These are phyloP conservation scores for Clavispora santaluciae DNA, from an alignment of 805 yeast genomes.

Conservation along the genomic window DNA sequence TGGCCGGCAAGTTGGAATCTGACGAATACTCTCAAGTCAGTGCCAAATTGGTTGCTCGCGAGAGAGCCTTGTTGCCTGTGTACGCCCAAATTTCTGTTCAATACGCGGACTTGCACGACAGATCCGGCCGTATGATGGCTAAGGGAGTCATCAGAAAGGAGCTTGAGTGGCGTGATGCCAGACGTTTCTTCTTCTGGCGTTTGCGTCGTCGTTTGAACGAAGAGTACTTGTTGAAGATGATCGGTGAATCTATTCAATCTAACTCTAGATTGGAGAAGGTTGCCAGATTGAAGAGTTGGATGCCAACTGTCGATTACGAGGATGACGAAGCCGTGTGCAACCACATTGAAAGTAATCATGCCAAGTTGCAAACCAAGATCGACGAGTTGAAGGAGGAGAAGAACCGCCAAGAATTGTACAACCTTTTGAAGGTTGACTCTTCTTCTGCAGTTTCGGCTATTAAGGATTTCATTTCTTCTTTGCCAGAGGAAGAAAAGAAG, in stretches of 20 bases:
- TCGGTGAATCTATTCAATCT: constrained; percentile 55
- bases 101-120: constrained; percentile 96
- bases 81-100: constrained; percentile 91
- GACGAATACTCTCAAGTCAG: constrained; percentile 66
- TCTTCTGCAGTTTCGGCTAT: constrained; percentile 26
- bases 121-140: constrained; percentile 95
- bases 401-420: constrained; percentile 60
- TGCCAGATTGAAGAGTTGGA: constrained; percentile 85
- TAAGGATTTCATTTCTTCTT: constrained; percentile 30
- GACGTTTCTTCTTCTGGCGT: constrained; percentile 99
- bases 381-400: constrained; percentile 63
- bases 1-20: constrained; percentile 47
- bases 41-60: constrained; percentile 70
- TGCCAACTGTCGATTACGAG: constrained; percentile 65
- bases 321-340: constrained; percentile 74
- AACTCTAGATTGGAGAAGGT: constrained; percentile 72
- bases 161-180: constrained; percentile 77
- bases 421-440: constrained; percentile 37
- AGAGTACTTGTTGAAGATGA: constrained; percentile 75
- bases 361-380: constrained; percentile 53
- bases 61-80: constrained; percentile 73
- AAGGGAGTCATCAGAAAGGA: constrained; percentile 87
- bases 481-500: constrained; percentile 33
- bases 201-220: constrained; percentile 92
- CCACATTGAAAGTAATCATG: constrained; percentile 81